Base-by-base conservation (phyloP, 2,329 filamentous ascomycete species). In the Cercospora sp. region DNA sequence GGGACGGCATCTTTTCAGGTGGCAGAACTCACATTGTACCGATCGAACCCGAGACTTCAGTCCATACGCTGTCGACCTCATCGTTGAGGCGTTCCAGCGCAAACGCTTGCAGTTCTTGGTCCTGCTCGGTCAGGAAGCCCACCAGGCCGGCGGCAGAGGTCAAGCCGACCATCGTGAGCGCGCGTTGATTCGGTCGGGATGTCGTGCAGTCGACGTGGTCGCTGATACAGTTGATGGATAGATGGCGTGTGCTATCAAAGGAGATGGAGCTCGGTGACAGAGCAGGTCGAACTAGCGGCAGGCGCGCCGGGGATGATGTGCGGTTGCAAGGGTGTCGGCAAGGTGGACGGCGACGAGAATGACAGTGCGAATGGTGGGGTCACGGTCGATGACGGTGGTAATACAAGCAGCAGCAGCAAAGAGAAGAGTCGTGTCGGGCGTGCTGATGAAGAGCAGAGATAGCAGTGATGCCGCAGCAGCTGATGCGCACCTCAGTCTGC, bases 51-150 rank as follows among this genome's bases (percentile, higher is more conserved):
- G 95, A 94, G 72, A 99, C 94, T 82, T 99, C 95, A 70, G 94
- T 96, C 95, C 95, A 99, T 74, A 99, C 89, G 72, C 94, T 91
- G 81, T 98, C 94, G 76, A 99, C 96, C 78, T 98, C 92, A 75
- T 95, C 91, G 82, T 99, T 97, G 77, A 99, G 88, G 74, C 92
- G 94, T 83, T 97, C 92, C 74, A 99, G 86, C 73, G 95, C 95
- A 80, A 97, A 99, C 75, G 94, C 89, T 85, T 93, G 94, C 81
- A 99, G 89, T 81, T 96, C 93, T 66, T 91, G 88, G 82, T 98
- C 95, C 75, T 96, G 93, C 79, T 99, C 95, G 74, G 93, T 91
- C 71, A 99, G 88, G 81, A 97, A 97, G 83, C 93, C 94, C 79
- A 99, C 88, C 68, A 99, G 89, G 81, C 95, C 95, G 74, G 92